Evolutionary conservation across 1,139 yeast species (phyloP).

Genomic region (Taphrina betulina): DNA sequence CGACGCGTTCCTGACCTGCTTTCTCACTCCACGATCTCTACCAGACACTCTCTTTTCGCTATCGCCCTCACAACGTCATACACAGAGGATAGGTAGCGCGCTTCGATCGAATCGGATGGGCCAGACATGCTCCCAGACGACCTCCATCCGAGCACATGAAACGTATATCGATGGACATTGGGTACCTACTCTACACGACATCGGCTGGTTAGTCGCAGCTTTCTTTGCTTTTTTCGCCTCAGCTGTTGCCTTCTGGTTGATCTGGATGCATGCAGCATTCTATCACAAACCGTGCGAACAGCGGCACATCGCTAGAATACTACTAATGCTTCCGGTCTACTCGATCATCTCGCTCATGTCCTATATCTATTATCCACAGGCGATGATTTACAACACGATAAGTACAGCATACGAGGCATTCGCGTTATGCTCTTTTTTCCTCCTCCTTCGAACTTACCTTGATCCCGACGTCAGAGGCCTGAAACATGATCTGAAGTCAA

Average conservation of each 20-base stretch:
- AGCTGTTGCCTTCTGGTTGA: conserved; percentile 2
- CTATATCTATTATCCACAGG: conserved; percentile 18
- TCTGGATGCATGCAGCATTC: conserved; percentile 20
- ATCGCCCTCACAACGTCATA: no score
- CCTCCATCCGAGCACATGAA: neutral
- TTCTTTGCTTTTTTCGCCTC: neutral
- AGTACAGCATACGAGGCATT: conserved; percentile 17
- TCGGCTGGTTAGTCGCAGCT: neutral
- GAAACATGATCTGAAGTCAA: neutral
- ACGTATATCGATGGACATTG: conserved; percentile 3
- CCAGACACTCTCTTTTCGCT: no score
- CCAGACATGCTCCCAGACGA: conserved; percentile 1
- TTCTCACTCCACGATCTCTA: no score
- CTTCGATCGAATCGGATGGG: no score
- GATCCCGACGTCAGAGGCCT: conserved; percentile 12
- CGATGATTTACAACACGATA: conserved; percentile 17
- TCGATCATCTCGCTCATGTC: conserved; percentile 11
- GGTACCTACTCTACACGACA: conserved; percentile 1
- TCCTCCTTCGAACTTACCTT: conserved; percentile 11
- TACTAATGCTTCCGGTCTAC: conserved; percentile 18
- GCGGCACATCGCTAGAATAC: conserved; percentile 15
- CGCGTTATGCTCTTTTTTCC: conserved; percentile 16
- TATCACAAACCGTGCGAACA: conserved; percentile 23
- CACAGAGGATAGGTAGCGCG: no score
- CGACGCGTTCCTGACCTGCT: no score